A percentile compares a stretch with the other conserved stretches of the same genome.
Evolutionary conservation across 805 yeast species (phyloP).

Genomic region (Myxozyma geophila): DNA sequence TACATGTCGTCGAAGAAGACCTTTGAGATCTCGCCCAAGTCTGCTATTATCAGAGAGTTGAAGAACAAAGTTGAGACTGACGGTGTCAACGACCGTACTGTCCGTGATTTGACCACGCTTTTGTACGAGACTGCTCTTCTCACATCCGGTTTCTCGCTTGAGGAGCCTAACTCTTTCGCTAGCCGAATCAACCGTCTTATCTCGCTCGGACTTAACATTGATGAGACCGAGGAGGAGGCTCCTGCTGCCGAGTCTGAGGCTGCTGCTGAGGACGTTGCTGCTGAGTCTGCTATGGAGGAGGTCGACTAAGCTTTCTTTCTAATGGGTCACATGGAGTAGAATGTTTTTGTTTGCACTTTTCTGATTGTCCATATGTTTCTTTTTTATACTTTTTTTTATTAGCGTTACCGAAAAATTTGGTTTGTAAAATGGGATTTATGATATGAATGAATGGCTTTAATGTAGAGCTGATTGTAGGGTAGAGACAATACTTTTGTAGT

Average conservation of each 20-base stretch:
- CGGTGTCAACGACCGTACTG: constrained; percentile 98
- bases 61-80: constrained; percentile 94
- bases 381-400: background rate
- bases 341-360: background rate
- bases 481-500: background rate
- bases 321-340: constrained; percentile 4
- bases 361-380: constrained; percentile 8
- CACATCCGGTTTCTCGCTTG: constrained; percentile 98
- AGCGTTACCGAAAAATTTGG: constrained; percentile 6
- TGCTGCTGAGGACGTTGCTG: constrained; percentile 65
- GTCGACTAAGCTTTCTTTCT: constrained; percentile 66
- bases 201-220: constrained; percentile 97
- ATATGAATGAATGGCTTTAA: background rate
- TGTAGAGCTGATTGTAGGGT: background rate
- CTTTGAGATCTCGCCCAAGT: constrained; percentile 96
- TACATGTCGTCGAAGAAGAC: constrained; percentile 99
- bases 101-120: constrained; percentile 94
- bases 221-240: constrained; percentile 70
- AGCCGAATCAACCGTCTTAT: constrained; percentile 97
- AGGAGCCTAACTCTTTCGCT: constrained; percentile 98
- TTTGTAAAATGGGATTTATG: constrained; percentile 8
- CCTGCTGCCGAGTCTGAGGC: constrained; percentile 51
- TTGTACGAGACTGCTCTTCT: constrained; percentile 97
- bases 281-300: constrained; percentile 98
- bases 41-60: constrained; percentile 93